phyloP scores from a whole-genome alignment of 2,329 filamentous ascomycete species.

The Leptosphaerulina australis region DNA sequence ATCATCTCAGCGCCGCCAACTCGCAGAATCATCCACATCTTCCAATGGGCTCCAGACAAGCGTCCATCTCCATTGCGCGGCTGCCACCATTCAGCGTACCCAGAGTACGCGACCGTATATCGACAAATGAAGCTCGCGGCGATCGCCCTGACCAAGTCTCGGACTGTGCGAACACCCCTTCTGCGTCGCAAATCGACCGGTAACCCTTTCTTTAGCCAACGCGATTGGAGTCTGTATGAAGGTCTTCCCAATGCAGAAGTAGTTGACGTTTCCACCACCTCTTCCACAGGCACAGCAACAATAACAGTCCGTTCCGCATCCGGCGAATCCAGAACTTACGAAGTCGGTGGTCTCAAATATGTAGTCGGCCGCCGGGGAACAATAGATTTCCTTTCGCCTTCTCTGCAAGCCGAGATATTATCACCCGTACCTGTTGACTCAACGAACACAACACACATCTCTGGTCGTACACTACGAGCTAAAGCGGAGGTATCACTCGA shows the following conservation, averaged over 20 bases:
- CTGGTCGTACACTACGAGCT: conserved; percentile 60
- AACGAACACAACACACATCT: conserved; percentile 48
- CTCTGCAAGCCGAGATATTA: conserved; percentile 57
- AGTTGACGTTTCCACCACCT: conserved; percentile 41
- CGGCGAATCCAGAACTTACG: conserved; percentile 53
- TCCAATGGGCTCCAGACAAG: conserved; percentile 63
- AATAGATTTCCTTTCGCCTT: conserved; percentile 57
- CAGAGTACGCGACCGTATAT: conserved; percentile 66
- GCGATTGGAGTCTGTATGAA: conserved; percentile 62
- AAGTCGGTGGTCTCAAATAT: conserved; percentile 59
- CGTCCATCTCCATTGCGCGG: conserved; percentile 62
- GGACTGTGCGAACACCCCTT: conserved; percentile 30
- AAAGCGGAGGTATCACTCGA: conserved; percentile 60
- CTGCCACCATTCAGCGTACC: conserved; percentile 66
- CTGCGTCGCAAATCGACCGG: conserved; percentile 43
- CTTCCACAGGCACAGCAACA: conserved; percentile 22
- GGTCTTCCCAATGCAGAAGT: conserved; percentile 62
- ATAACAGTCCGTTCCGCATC: conserved; percentile 54
- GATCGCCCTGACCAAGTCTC: conserved; percentile 28
- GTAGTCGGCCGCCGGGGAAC: conserved; percentile 63
- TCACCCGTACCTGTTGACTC: conserved; percentile 19
- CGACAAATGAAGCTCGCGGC: conserved; percentile 63
- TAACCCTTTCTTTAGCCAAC: conserved; percentile 54
- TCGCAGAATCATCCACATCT: conserved; percentile 65
- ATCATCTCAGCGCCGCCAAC: conserved; percentile 60